Evolutionary conservation across 2,329 filamentous ascomycete species (phyloP).

Genomic region (Gyromitra esculenta): DNA sequence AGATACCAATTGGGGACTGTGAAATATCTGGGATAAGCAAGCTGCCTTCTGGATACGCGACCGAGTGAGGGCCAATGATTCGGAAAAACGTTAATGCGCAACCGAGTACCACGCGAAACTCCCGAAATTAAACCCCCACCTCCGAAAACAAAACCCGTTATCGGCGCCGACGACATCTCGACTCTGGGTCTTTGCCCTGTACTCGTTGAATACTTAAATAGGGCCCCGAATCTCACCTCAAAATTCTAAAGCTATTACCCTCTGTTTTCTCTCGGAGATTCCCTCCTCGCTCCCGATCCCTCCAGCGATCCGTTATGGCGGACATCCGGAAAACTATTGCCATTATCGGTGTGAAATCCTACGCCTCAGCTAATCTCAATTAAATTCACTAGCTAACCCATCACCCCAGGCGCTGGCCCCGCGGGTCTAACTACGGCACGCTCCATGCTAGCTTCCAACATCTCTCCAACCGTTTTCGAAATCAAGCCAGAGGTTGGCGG

Average conservation of each 20-base stretch:
- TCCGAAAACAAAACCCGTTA: conserved; percentile 17
- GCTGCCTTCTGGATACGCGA: background rate
- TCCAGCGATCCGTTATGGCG: conserved; percentile 3
- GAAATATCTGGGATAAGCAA: background rate
- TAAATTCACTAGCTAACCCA: background rate
- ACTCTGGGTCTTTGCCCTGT: background rate
- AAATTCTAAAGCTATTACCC: background rate
- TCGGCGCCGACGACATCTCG: conserved; percentile 1
- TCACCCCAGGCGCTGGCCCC: conserved; percentile 49
- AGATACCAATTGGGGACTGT: too few relatives aligned
- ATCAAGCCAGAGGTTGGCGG: conserved; percentile 49
- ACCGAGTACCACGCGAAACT: background rate
- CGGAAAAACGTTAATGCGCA: conserved; percentile 7
- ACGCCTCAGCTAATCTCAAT: background rate
- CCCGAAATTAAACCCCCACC: background rate
- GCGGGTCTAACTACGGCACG: conserved; percentile 52
- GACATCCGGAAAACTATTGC: conserved; percentile 47
- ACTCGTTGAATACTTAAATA: background rate
- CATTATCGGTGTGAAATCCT: conserved; percentile 47
- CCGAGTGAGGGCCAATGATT: background rate
- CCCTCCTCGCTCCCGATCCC: background rate
- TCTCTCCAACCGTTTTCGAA: conserved; percentile 52
- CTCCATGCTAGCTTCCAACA: conserved; percentile 40
- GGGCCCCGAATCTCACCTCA: background rate
- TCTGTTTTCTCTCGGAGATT: conserved; percentile 6